Evolutionary conservation across 2,329 filamentous ascomycete genomes (phyloP).

Genomic region (Colletotrichum sublineola): DNA sequence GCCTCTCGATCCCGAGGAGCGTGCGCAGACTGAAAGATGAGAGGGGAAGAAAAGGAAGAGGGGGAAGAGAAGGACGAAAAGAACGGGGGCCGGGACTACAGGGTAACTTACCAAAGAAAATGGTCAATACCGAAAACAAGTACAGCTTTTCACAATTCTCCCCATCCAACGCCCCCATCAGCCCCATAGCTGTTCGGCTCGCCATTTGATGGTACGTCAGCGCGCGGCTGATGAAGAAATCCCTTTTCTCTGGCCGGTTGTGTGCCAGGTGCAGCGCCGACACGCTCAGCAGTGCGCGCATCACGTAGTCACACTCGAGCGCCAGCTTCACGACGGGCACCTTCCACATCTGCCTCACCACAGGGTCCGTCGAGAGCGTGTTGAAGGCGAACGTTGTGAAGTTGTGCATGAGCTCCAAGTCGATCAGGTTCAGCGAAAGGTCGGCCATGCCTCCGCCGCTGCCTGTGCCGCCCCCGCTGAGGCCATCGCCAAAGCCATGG

Average conservation of each 20-base stretch:
- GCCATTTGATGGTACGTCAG: constrained; percentile 43
- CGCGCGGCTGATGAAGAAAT: constrained; percentile 52
- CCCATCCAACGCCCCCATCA: constrained; percentile 40
- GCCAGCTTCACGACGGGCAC: constrained; percentile 61
- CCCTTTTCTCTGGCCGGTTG: constrained; percentile 52
- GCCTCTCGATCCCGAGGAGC: too few relatives aligned
- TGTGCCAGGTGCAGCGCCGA: constrained; percentile 64
- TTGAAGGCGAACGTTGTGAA: constrained; percentile 63
- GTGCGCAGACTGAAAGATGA: neutral
- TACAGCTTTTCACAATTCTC: constrained; percentile 46
- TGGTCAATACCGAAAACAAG: constrained; percentile 51
- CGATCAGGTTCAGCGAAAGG: constrained; percentile 54
- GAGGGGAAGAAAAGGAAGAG: neutral
- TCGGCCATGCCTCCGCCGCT: constrained; percentile 44
- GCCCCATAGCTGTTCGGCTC: constrained; percentile 41
- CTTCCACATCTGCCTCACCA: constrained; percentile 61
- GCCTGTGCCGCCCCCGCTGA: constrained; percentile 14
- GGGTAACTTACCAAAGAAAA: constrained; percentile 48
- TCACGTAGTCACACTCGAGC: constrained; percentile 62
- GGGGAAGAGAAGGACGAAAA: neutral
- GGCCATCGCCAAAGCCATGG: constrained; percentile 5
- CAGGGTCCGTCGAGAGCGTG: constrained; percentile 59
- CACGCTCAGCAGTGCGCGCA: constrained; percentile 63
- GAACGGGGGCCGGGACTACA: neutral
- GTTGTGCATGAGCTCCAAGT: constrained; percentile 68